Evolutionary conservation across 768 basidiomycete species (phyloP).

Genomic region (Mycena capillaripes): DNA sequence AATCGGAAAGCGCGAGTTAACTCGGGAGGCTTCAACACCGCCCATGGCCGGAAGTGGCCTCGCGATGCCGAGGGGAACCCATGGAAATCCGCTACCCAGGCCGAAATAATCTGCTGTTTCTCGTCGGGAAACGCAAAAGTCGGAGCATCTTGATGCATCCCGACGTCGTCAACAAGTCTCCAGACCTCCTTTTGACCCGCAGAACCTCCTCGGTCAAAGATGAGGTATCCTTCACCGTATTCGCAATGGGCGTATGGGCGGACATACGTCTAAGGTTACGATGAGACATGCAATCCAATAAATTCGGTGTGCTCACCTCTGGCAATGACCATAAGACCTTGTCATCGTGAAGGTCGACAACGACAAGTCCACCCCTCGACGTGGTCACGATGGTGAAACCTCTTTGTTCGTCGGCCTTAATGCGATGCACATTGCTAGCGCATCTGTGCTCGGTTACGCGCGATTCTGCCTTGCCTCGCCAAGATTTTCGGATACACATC

Average conservation of each 20-base stretch:
- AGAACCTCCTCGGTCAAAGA: constrained; percentile 68
- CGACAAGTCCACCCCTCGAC: constrained; percentile 66
- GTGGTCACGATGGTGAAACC: constrained; percentile 74
- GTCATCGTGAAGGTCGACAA: constrained; percentile 66
- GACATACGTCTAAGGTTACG: constrained; percentile 60
- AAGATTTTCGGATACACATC: constrained; percentile 61
- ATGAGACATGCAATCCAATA: constrained; percentile 12
- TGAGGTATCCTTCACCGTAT: constrained; percentile 77
- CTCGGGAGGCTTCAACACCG: constrained; percentile 63
- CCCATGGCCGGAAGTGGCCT: constrained; percentile 77
- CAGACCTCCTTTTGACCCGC: constrained; percentile 78
- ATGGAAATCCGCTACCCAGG: constrained; percentile 23
- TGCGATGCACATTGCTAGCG: constrained; percentile 70
- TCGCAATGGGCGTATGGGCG: constrained; percentile 77
- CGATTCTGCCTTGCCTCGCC: constrained; percentile 67
- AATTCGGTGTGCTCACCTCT: constrained; percentile 52
- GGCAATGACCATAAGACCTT: constrained; percentile 75
- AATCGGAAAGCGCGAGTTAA: constrained; percentile 71
- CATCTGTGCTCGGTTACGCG: constrained; percentile 48
- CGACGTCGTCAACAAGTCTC: constrained; percentile 60
- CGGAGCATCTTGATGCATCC: constrained; percentile 37
- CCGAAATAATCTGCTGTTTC: constrained; percentile 37
- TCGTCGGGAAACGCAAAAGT: constrained; percentile 50
- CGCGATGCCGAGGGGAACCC: constrained; percentile 38
- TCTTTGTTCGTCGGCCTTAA: constrained; percentile 79